Base-by-base conservation (phyloP, 2,329 filamentous ascomycete species). In the Fusarium sp. region DNA sequence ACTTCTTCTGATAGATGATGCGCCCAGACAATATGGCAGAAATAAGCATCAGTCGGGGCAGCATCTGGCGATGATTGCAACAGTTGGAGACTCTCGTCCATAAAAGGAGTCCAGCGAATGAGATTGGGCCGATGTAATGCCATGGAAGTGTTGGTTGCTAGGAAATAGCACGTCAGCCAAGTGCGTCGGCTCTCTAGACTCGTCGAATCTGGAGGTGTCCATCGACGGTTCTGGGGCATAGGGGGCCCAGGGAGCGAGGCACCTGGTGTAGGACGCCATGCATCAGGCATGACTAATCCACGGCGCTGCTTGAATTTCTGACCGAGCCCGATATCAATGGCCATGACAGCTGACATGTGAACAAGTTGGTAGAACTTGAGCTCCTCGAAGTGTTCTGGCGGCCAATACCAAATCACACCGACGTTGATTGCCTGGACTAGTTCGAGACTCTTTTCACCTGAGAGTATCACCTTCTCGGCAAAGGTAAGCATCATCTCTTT, bases 341-440 rank as follows among this genome's bases (percentile, higher is more conserved):
- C 91, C 90, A 97, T 93, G 72, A 93, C 87, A 49, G 90, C 90
- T 4, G 92, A 91, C 75, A 93, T 89, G 77, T 97, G 93, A 46
- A 93, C 89, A 70, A 96, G 86, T 81, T 95, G 92, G 80, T 96
- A 97, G 78, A 96, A 97, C 77, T 96, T 96, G 75, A 95, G 88
- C 80, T 96, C 91, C 75, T 97, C 93, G 62, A 92, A 92, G 73
- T 92, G 87, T 70, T 95, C 90, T 0, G 93, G 93, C 18, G 93
- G 93, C 77, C 89, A 90, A 78, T 97, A 97, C 92, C 93, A 97
- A 21, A 94, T 86, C n/a, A 90, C 89, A 9, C 89, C 85, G 6
- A 97, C 83, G 61, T 93, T 86, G 42, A 97, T 81, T 3, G 92
- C 88, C 80, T 97, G 94, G 11, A 97, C 88, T 9, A 97, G 83